Evolutionary conservation across 2,329 filamentous ascomycete species (phyloP).

Genomic region (Trichoderma citrinoviride): DNA sequence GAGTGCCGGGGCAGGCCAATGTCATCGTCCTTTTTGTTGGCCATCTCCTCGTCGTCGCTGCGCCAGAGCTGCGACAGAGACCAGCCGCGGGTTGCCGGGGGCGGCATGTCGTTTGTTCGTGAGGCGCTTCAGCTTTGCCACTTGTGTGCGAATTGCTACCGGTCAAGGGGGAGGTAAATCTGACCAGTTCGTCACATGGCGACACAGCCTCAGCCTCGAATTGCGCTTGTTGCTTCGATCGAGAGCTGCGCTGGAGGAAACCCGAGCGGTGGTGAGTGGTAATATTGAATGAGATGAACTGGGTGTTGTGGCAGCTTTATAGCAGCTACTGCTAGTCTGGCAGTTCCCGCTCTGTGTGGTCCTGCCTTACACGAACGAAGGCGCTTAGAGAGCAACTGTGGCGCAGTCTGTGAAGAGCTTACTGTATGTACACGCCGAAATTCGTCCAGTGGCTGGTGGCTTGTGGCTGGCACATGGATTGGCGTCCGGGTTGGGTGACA

Average conservation of each 20-base stretch:
- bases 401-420: neutral
- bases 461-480: too few species aligned
- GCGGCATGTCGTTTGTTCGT: neutral
- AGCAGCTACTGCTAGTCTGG: neutral
- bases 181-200: slow-evolving; percentile 5
- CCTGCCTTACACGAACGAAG: neutral
- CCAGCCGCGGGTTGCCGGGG: slow-evolving; percentile 30
- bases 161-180: neutral
- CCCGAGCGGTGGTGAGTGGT: neutral
- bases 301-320: slow-evolving; percentile 17
- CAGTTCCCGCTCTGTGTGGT: neutral
- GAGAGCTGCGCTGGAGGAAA: neutral
- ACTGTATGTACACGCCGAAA: neutral
- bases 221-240: neutral
- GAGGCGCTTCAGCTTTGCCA: neutral
- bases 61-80: slow-evolving; percentile 43
- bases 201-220: neutral
- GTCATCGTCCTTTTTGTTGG: slow-evolving; percentile 62
- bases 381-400: neutral
- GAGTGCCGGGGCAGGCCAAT: slow-evolving; percentile 32
- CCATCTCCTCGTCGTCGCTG: slow-evolving; percentile 55
- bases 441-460: neutral
- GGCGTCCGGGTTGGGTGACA: too few species aligned
- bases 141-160: neutral
- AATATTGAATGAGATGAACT: neutral